phyloP scores from a whole-genome alignment of 768 basidiomycete species.

The Artomyces pyxidatus region DNA sequence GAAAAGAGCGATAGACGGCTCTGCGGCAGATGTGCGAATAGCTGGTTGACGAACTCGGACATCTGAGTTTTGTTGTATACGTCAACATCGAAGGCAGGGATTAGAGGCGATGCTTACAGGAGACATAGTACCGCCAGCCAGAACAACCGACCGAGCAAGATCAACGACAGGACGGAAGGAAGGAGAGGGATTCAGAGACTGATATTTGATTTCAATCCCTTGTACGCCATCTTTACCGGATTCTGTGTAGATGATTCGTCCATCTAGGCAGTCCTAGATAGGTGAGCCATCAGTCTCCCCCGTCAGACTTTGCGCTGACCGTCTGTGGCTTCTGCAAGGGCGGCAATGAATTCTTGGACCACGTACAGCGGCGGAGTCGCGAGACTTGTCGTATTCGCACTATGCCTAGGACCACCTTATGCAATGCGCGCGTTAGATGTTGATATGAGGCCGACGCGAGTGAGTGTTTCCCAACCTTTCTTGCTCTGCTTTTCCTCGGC shows the following conservation, averaged over 20 bases:
- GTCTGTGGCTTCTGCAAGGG: slow-evolving; percentile 71
- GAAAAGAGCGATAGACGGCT: slow-evolving; percentile 73
- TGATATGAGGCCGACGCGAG: too few species aligned
- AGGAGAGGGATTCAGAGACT: slow-evolving; percentile 86
- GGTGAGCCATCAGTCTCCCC: too few species aligned
- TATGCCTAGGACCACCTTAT: too few species aligned
- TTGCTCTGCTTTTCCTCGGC: slow-evolving; percentile 20
- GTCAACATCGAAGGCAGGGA: not conserved
- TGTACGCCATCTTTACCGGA: slow-evolving; percentile 30
- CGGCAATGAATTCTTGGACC: slow-evolving; percentile 72
- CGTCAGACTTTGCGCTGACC: too few species aligned
- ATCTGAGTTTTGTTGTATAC: slow-evolving; percentile 43
- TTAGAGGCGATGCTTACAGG: slow-evolving; percentile 51
- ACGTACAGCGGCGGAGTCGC: slow-evolving; percentile 62
- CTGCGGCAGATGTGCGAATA: slow-evolving; percentile 59
- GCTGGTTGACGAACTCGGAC: slow-evolving; percentile 74
- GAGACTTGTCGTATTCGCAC: too few species aligned
- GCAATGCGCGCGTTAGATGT: too few species aligned
- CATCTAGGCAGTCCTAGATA: slow-evolving; percentile 40
- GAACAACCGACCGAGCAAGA: slow-evolving; percentile 70
- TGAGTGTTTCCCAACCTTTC: slow-evolving; percentile 19
- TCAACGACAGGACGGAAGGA: slow-evolving; percentile 81
- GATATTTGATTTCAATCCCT: slow-evolving; percentile 73
- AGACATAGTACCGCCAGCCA: slow-evolving; percentile 98
- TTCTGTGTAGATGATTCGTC: slow-evolving; percentile 51